Conservation (phyloP, 2,329 filamentous ascomycete genomes). For the Eutypa lata region DNA sequence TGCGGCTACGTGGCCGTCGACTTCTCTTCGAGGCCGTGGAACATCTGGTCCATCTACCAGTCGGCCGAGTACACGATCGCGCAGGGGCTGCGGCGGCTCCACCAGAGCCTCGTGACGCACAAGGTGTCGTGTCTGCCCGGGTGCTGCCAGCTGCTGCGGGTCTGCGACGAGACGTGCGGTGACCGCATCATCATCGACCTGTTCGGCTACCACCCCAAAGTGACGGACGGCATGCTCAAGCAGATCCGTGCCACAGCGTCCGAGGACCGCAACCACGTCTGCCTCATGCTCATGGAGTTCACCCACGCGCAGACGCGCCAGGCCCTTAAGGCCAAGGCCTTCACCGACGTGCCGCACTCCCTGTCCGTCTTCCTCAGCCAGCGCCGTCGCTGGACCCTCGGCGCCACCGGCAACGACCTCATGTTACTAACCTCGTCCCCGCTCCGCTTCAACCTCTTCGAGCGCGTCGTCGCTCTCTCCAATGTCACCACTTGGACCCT, state of each 20-base stretch:
- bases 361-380: conserved; percentile 47
- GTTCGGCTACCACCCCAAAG: conserved; percentile 47
- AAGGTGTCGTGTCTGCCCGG: conserved; percentile 48
- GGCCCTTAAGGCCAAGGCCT: conserved; percentile 44
- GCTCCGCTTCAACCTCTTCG: conserved; percentile 40
- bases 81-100: conserved; percentile 44
- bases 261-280: conserved; percentile 48
- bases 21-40: conserved; percentile 38
- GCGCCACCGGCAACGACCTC: conserved; percentile 46
- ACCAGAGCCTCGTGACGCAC: conserved; percentile 46
- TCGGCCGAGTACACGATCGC: conserved; percentile 47
- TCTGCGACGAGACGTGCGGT: conserved; percentile 47
- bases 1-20: conserved; percentile 48
- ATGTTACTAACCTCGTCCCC: conserved; percentile 44
- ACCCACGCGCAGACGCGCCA: conserved; percentile 43
- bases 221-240: conserved; percentile 45
- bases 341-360: conserved; percentile 42
- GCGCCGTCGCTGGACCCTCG: conserved; percentile 46
- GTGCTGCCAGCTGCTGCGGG: conserved; percentile 47
- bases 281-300: conserved; percentile 44
- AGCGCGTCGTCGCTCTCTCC: conserved; percentile 42
- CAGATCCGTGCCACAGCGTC: conserved; percentile 48
- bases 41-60: conserved; percentile 44
- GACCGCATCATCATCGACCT: conserved; percentile 42
- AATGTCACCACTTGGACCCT: conserved; percentile 45